These are phyloP conservation scores for Ganoderma lingzhi DNA, from an alignment of 1,284 basidiomycete genomes.

Conservation along the genomic window DNA sequence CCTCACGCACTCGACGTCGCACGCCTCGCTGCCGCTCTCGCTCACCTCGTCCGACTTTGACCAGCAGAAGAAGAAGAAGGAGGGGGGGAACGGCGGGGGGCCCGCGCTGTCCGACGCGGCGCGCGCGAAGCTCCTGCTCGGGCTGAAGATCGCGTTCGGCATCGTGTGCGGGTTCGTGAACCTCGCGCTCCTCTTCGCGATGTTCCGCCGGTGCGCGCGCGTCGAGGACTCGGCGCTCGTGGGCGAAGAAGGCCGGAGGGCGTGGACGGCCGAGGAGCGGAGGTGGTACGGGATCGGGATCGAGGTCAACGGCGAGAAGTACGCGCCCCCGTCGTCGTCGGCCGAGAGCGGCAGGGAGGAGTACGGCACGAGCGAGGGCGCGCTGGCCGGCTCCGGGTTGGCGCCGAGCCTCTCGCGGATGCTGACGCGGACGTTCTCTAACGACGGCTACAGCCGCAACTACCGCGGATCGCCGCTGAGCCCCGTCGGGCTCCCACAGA, in stretches of 20 bases:
- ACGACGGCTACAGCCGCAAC: constrained; percentile 15
- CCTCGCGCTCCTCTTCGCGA: constrained; percentile 62
- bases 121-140: constrained; percentile 60
- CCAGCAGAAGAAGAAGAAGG: constrained; percentile 38
- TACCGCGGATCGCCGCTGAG: constrained; percentile 27
- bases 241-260: constrained; percentile 61
- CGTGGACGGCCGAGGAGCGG: constrained; percentile 68
- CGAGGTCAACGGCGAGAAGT: constrained; percentile 40
- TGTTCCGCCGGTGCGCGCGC: constrained; percentile 59
- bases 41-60: constrained; percentile 49
- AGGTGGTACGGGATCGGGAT: constrained; percentile 70
- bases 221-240: constrained; percentile 65
- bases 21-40: constrained; percentile 63
- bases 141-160: constrained; percentile 68
- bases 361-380: constrained; percentile 30
- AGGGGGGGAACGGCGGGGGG: constrained; percentile 39
- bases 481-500: constrained; percentile 36
- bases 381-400: constrained; percentile 43
- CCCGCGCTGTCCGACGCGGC: constrained; percentile 46
- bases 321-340: constrained; percentile 18
- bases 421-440: constrained; percentile 44
- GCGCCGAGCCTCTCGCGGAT: constrained; percentile 60
- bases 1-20: constrained; percentile 75
- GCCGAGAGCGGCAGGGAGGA: constrained; percentile 36
- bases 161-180: constrained; percentile 65